Base-by-base conservation (phyloP, 768 basidiomycete species). In the Amanita inopinata region DNA sequence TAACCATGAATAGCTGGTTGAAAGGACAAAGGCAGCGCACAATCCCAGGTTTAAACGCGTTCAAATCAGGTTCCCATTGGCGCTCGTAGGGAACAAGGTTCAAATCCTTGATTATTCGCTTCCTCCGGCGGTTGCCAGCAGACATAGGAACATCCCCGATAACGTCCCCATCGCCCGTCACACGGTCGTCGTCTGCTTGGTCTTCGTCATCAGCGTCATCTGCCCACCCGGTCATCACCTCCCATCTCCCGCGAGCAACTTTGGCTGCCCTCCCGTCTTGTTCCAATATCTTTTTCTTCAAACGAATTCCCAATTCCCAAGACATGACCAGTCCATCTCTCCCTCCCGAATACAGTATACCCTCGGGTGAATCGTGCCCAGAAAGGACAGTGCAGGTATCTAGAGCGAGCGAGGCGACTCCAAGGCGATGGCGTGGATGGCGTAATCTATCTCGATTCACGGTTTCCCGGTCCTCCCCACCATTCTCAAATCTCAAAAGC, bases 261-360 rank as follows among this genome's bases (percentile, higher is more conserved):
- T 47, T 3, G 46, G 33, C 5, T 49, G 49, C 32, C 59, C 57
- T 12, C 55, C 51, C 25, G n/a, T n/a, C n/a, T n/a, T n/a, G n/a
- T n/a, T 51, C 60, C 17, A 51, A 32, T 25, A 64, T 60, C 27
- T 66, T 60, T 52, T 63, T 74, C 58, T 57, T 78, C 71, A 81
- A 78, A 6, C 74, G 64, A 7, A 90, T 65, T 3, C 71, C 76
- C 18, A 93, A 68, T 55, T 96, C 92, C 87, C 90, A 93, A 6
- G 83, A 77, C 28, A 92, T 80, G 34, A 94, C 69, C 32, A 90
- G 67, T 0, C 92, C 92, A 63, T 96, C 92, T 45, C 92, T 68
- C 17, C 89, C 91, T 19, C 83, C 91, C 2, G 88, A 80, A 57
- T 96, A 96, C 2, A 96, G 62, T 31, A 96, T 92, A 3, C 92